Conservation (phyloP, 257 asterid genomes). For the Plantago major region DNA sequence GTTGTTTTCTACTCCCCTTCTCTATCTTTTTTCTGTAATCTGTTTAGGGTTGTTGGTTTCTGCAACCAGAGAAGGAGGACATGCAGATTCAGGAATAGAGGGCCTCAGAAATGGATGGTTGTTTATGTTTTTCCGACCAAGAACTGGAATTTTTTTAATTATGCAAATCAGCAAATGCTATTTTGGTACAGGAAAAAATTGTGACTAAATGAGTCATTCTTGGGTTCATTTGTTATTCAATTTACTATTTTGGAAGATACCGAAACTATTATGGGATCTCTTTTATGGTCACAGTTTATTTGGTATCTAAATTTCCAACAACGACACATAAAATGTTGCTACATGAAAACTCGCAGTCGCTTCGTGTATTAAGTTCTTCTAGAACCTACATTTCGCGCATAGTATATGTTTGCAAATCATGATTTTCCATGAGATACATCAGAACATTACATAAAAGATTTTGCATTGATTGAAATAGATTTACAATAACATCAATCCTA, state of each 20-base stretch:
- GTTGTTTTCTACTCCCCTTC: background rate
- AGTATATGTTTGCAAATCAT: too few species aligned
- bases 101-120: slow-evolving; percentile 11
- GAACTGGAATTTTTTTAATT: background rate
- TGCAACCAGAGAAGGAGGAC: slow-evolving; percentile 36
- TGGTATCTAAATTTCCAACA: too few species aligned
- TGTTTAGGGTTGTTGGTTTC: slow-evolving; percentile 26
- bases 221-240: slow-evolving; percentile 2
- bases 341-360: too few species aligned
- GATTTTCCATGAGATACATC: too few species aligned
- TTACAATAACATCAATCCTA: background rate
- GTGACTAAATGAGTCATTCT: background rate
- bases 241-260: too few species aligned
- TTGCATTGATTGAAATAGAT: background rate
- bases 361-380: too few species aligned
- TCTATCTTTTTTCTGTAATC: slow-evolving; percentile 5
- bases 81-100: slow-evolving; percentile 25
- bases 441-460: too few species aligned
- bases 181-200: background rate
- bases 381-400: too few species aligned
- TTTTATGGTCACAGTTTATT: too few species aligned
- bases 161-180: background rate
- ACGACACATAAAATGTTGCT: too few species aligned
- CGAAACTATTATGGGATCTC: too few species aligned
- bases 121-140: slow-evolving; percentile 8